Conservation (phyloP, 2,329 filamentous ascomycete species). For the Uncinocarpus reesii region DNA sequence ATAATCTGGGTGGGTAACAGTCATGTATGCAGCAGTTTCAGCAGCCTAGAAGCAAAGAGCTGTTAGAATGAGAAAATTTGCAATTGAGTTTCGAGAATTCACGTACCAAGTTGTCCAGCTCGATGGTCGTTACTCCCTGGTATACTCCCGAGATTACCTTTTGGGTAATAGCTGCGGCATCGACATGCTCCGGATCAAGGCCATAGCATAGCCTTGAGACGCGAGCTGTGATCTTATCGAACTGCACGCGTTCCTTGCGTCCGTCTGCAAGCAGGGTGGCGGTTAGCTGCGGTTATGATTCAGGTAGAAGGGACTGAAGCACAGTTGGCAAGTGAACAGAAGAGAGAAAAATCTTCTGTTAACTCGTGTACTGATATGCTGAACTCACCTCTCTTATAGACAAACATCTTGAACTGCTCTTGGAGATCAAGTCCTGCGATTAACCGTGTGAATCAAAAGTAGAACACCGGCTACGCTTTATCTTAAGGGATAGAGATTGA, state of each 20-base stretch:
- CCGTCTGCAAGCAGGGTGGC: constrained; percentile 54
- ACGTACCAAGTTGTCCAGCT: constrained; percentile 90
- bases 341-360: not conserved
- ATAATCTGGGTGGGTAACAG: constrained; percentile 96
- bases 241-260: constrained; percentile 98
- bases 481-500: too few species aligned
- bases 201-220: constrained; percentile 97
- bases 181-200: constrained; percentile 88
- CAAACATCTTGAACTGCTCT: constrained; percentile 43
- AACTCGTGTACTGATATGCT: not conserved
- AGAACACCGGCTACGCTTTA: too few species aligned
- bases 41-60: constrained; percentile 56
- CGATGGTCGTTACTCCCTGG: constrained; percentile 90
- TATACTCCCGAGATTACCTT: constrained; percentile 99
- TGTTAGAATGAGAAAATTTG: constrained; percentile 4
- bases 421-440: not conserved
- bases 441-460: too few species aligned
- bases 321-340: not conserved
- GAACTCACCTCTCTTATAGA: constrained; percentile 52
- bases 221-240: constrained; percentile 99
- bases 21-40: constrained; percentile 99
- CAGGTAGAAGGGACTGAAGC: not conserved
- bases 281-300: constrained; percentile 18
- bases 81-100: not conserved
- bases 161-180: constrained; percentile 95